Conservation (phyloP, 1,284 basidiomycete species). For the Schizopora paradoxa region DNA sequence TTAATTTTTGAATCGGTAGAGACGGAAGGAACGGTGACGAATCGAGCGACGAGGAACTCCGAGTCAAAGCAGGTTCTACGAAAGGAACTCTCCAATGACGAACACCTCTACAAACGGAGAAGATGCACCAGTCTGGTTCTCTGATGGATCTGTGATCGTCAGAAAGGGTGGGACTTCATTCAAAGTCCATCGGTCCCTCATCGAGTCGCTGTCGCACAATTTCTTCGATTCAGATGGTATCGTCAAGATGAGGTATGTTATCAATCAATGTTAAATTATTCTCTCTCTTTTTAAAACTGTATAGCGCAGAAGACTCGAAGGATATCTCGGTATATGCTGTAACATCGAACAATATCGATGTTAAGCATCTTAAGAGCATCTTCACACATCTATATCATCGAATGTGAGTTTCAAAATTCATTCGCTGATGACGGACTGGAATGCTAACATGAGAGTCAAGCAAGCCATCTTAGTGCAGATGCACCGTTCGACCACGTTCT, state of each 20-base stretch:
- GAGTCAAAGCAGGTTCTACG: too few species aligned
- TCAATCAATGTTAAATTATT: not conserved
- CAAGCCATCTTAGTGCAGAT: slow-evolving; percentile 41
- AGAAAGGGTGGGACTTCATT: slow-evolving; percentile 39
- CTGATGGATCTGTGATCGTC: slow-evolving; percentile 54
- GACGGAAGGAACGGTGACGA: too few species aligned
- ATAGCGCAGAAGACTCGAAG: slow-evolving; percentile 3
- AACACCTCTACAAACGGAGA: not conserved
- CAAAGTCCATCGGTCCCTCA: slow-evolving; percentile 47
- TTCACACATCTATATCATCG: slow-evolving; percentile 61
- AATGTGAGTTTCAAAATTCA: slow-evolving; percentile 38
- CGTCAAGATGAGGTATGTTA: not conserved
- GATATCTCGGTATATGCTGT: slow-evolving; percentile 31
- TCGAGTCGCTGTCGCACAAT: slow-evolving; percentile 45
- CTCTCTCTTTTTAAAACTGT: not conserved
- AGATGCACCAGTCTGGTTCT: slow-evolving; percentile 41
- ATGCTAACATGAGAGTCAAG: not conserved
- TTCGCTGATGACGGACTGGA: not conserved
- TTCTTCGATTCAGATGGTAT: slow-evolving; percentile 23
- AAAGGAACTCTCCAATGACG: slow-evolving; percentile 25
- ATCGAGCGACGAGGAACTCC: too few species aligned
- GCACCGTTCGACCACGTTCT: slow-evolving; percentile 41
- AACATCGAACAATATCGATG: slow-evolving; percentile 29
- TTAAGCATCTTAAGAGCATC: slow-evolving; percentile 47
- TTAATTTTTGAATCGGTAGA: too few species aligned